Base-by-base conservation (phyloP, 345 rosid species). In the Aquilaria sinensis region DNA sequence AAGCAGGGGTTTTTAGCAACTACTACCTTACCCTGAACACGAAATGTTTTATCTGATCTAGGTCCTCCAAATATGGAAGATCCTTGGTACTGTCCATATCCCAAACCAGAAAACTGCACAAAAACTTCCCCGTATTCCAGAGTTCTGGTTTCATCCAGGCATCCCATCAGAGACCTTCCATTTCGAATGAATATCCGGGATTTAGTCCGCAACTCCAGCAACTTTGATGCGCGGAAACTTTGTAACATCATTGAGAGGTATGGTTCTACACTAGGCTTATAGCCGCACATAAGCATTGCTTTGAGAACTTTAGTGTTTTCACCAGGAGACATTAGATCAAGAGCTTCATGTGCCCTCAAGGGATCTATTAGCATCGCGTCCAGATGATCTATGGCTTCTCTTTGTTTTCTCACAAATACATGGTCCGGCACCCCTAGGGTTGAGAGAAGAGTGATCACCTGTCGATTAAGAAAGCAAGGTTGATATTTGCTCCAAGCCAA, bases 161-260 rank as follows among this genome's bases (percentile, higher is more conserved):
- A 87, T 57, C 98, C 98, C 96, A 92, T 89, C 96, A 92, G 85
- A 47, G 76, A 59, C 74, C 96, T 83, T 78, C 81, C 98, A 55
- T 73, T 32, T 30, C 75, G 71, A 53, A 89, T 12, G 58, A 75
- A 84, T 31, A 92, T 80, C 67, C 91, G 75, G 41, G 96, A 57
- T 70, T 77, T 92, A 1, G 78, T 92, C 67, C 85, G 76, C 56
- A 92, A 57, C 9, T 87, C 90, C 51, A 79, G 69, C 75, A 89
- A 69, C 79, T 84, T 92, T 3, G 91, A 77, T 1, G 86, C 93
- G 32, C 89, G 82, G 71, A 92, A 84, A 7, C 81, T 87, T 72
- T 77, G 92, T 70, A 92, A 82, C 89, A 92, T 92, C 98, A 89
- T 92, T 4, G 89, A 83, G 46, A 92, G 93, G 74, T 79, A 89